Evolutionary conservation across 805 yeast species (phyloP), one percentile per base, ranked within the genome.

Genomic region (Nakazawaea anatomiae): DNA sequence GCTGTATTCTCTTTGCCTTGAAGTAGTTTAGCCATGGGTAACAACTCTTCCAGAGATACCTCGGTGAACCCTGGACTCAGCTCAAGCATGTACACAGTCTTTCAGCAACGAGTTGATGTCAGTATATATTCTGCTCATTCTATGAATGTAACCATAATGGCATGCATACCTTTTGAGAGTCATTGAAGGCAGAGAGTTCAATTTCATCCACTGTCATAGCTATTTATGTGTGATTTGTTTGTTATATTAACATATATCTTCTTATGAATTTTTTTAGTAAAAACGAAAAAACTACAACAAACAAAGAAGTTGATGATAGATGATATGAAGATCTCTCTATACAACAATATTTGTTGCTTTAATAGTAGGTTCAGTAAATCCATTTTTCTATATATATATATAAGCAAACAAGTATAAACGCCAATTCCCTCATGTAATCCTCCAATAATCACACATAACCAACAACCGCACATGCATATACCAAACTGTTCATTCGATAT

Each of bases 11-110:
- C 83, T 12, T 64, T 54, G 1, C 80, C 81, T 14, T 70, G 68
- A 39, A 76, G 53, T 6, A 78, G 60, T 44, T 64, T 60, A 6
- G 72, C 66, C 60, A 77, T 74, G 10, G 81, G 80, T 6, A 66
- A 54, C 4, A 56, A 29, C 5, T 59, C 53, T 6, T 55, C 57
- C 3, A 62, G 46, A 51, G 52, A 40, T 57, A 57, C 39, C 55
- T 56, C 9, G 53, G 36, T 12, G 34, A 31, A 6, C 12, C 11
- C 14, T 35, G 10, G 30, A 6, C 43, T 39, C 4, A 31, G 40
- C 30, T 44, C 41, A 41, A 52, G 28, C 40, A 54, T 25, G 18
- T 52, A 52, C 18, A 52, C 49, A n/a, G 55, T 42, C 56, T 48
- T 18, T 18, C 25, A 18, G 25, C 25, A 29, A 9, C 25, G 27